Conservation (phyloP, 306 rosid genomes). For the Inga leiocalycina region DNA sequence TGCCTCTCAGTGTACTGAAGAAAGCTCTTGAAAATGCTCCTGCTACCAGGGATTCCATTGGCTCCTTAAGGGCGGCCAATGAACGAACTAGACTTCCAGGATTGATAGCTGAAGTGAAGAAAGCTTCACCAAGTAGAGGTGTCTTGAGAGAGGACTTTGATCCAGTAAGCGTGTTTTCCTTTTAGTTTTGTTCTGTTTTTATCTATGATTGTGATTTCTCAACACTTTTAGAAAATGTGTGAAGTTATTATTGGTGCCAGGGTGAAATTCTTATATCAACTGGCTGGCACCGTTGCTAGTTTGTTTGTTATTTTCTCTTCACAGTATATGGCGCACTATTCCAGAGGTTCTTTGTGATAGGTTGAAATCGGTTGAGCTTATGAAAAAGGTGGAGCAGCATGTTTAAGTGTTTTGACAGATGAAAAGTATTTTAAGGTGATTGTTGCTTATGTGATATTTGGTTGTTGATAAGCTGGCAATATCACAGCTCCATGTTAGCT, state of each 20-base stretch:
- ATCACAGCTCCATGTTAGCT: constrained; percentile 25
- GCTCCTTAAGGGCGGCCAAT: constrained; percentile 77
- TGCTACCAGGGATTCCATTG: constrained; percentile 80
- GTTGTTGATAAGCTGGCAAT: no score
- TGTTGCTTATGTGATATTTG: constrained; percentile 12
- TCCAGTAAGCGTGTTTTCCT: constrained; percentile 58
- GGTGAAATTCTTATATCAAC: neutral
- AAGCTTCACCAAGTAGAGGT: constrained; percentile 99
- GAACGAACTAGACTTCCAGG: constrained; percentile 84
- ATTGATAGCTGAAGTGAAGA: constrained; percentile 97
- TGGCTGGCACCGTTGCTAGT: neutral
- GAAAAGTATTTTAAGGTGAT: constrained; percentile 83
- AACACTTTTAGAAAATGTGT: neutral
- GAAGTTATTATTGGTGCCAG: neutral
- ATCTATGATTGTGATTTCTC: neutral
- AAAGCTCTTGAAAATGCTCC: constrained; percentile 65
- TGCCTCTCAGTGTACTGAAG: constrained; percentile 60
- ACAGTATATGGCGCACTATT: constrained; percentile 2
- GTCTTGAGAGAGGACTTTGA: constrained; percentile 88
- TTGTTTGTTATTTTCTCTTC: constrained; percentile 29
- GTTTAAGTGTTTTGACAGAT: constrained; percentile 92
- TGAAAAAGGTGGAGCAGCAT: constrained; percentile 99
- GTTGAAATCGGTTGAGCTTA: constrained; percentile 89
- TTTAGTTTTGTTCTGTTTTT: neutral
- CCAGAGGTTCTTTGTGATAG: constrained; percentile 42